Percentiles rank a stretch among this genome's conserved stretches.
These are phyloP conservation scores for Zanthoxylum bungeanum DNA, from an alignment of 345 rosid genomes.

Conservation along the genomic window DNA sequence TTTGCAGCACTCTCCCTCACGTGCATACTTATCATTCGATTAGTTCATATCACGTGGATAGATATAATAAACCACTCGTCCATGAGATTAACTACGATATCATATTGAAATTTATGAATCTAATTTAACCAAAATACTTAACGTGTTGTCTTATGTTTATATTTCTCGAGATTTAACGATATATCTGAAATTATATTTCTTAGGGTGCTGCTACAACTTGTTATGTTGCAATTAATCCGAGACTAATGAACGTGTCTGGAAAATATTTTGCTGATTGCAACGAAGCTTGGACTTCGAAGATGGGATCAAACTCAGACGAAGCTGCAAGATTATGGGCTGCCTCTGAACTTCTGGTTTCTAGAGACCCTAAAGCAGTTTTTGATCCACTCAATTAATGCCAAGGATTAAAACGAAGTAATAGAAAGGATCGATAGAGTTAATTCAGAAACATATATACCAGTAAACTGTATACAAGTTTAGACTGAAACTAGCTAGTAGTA, in stretches of 20 bases:
- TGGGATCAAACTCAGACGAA: slow-evolving; percentile 64
- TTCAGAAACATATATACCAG: not conserved
- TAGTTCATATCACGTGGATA: no score
- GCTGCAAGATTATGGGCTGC: slow-evolving; percentile 78
- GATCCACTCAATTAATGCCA: slow-evolving; percentile 34
- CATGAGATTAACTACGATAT: no score
- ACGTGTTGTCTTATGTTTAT: no score
- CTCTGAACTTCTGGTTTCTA: slow-evolving; percentile 76
- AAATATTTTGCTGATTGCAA: slow-evolving; percentile 91
- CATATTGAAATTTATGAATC: no score
- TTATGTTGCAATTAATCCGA: slow-evolving; percentile 71
- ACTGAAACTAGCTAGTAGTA: not conserved
- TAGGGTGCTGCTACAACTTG: slow-evolving; percentile 98
- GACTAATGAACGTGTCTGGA: slow-evolving; percentile 53
- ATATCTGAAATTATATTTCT: not conserved
- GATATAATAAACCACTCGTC: no score
- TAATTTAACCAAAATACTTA: not conserved
- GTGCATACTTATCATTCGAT: no score
- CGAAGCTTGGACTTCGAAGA: slow-evolving; percentile 67
- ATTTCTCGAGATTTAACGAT: no score
- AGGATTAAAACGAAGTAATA: slow-evolving; percentile 9
- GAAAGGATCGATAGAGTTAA: not conserved
- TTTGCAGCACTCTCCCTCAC: no score
- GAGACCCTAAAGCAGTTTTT: slow-evolving; percentile 44
- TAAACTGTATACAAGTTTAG: not conserved